Base-by-base conservation (phyloP, 306 rosid species). In the Crotalaria pallida region DNA sequence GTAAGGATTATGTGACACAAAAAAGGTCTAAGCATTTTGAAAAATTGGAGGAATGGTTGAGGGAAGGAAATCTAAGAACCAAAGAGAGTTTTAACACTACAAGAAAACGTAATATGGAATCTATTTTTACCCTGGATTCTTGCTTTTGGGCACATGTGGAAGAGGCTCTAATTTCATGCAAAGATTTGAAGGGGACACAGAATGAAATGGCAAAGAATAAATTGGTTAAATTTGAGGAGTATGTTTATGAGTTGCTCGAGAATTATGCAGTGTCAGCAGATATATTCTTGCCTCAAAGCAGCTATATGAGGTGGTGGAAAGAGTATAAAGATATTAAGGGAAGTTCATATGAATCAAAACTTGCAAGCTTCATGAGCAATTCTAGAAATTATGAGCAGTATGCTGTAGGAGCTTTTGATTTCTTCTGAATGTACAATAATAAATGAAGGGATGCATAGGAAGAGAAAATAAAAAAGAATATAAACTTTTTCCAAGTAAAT, bases 121-220 rank as follows among this genome's bases (percentile, higher is more conserved):
- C 65, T 18, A 68, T 63, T 70, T 77, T 87, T 38, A 92, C 86
- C 1, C 24, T 79, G 24, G 96, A 87, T 81, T 87, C 96, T 13
- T 86, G 92, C 76, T 92, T 92, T 57, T 87, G 95, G 95, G 89
- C 84, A 23, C 52, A 53, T 7, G 95, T 89, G 22, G 98, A 92
- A 77, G 90, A 87, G 58, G 90, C 95, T 48, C 66, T 41, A 6
- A 55, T 83, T 18, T 73, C 27, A 2, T 81, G 83, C 58, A 3
- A 68, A 3, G 1, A 4, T 29, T 15, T 87, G 78, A 56, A 18
- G 1, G 45, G 0, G 15, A 26, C 0, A n/a, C 79, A 77, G 40
- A 79, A 48, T 6, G 62, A 78, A 19, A 44, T 3, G 34, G 79
- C 38, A 12, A 8, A 0, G 9, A 1, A 1, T 2, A 58, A 67